These are phyloP conservation scores for Aureobasidium sp. DNA, from an alignment of 2,329 filamentous ascomycete genomes.

Conservation along the genomic window DNA sequence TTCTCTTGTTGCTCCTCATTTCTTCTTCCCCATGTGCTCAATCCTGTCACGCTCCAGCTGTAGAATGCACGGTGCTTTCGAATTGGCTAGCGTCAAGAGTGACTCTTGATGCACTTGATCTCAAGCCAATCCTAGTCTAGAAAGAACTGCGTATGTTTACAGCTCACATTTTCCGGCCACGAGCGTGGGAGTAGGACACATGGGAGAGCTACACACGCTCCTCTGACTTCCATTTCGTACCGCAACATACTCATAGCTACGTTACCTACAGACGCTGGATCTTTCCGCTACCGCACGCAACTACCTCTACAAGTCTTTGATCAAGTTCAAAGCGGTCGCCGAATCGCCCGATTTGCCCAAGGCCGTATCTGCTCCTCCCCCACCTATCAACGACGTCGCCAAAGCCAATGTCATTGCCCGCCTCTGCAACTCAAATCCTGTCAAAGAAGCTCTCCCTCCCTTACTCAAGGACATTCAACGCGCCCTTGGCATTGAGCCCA, in stretches of 20 bases:
- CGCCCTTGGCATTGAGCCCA: constrained; percentile 29
- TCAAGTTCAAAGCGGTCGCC: constrained; percentile 51
- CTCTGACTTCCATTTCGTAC: not conserved
- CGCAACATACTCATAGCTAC: constrained; percentile 8
- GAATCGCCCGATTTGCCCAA: constrained; percentile 42
- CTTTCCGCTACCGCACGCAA: constrained; percentile 43
- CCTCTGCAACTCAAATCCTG: constrained; percentile 53
- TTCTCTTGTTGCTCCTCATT: not conserved
- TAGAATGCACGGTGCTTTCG: not conserved
- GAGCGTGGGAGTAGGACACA: not conserved
- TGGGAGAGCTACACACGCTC: not conserved
- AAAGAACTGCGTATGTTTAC: not conserved
- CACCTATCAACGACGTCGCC: constrained; percentile 37
- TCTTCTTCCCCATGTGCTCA: not conserved
- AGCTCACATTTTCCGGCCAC: not conserved
- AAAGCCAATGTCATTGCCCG: constrained; percentile 52
- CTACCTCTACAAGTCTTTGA: constrained; percentile 50
- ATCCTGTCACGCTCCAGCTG: not conserved
- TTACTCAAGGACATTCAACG: constrained; percentile 36
- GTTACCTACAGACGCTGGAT: constrained; percentile 40
- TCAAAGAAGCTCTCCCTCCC: constrained; percentile 47
- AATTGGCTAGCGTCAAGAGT: not conserved
- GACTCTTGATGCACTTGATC: not conserved
- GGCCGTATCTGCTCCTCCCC: constrained; percentile 32
- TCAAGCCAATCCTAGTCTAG: not conserved